Percentiles rank a stretch among this genome's conserved stretches.
Conservation (phyloP, 2,329 filamentous ascomycete species). For the Penicillium glabrum region DNA sequence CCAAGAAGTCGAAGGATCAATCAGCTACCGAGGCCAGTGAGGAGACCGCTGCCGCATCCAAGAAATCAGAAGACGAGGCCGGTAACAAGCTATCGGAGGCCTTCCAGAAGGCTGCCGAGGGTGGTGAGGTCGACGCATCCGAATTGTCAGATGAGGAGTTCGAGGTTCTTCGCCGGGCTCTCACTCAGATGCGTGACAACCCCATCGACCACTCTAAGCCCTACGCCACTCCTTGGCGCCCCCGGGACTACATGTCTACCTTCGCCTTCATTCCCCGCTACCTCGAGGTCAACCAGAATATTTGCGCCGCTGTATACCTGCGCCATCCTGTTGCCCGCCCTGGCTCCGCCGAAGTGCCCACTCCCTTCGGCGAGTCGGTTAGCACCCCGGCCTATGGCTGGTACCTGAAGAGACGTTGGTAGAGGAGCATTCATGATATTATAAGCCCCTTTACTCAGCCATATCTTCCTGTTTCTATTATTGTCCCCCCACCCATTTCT, state of each 20-base stretch:
- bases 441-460: conserved; percentile 5
- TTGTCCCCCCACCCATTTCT: conserved; percentile 16
- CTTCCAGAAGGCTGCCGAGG: conserved; percentile 31
- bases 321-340: conserved; percentile 88
- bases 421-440: conserved; percentile 10
- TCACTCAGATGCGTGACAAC: conserved; percentile 69
- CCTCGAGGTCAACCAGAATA: conserved; percentile 95
- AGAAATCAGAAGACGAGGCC: conserved; percentile 19
- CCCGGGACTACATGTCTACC: conserved; percentile 80
- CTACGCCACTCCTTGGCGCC: conserved; percentile 88
- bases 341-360: conserved; percentile 78
- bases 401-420: conserved; percentile 81
- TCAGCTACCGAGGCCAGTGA: conserved; percentile 5
- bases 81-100: conserved; percentile 34
- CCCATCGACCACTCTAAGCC: conserved; percentile 75
- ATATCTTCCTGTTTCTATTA: conserved; percentile 23
- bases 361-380: conserved; percentile 70
- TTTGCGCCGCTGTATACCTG: conserved; percentile 93
- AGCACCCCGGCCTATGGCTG: conserved; percentile 86
- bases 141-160: conserved; percentile 51
- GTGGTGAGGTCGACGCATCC: conserved; percentile 39
- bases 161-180: conserved; percentile 53
- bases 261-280: conserved; percentile 96
- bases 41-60: conserved; percentile 11
- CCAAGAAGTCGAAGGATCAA: conserved; percentile 21